Evolutionary conservation across 306 rosid genomes (phyloP).

Genomic region (Quercus mongolica): DNA sequence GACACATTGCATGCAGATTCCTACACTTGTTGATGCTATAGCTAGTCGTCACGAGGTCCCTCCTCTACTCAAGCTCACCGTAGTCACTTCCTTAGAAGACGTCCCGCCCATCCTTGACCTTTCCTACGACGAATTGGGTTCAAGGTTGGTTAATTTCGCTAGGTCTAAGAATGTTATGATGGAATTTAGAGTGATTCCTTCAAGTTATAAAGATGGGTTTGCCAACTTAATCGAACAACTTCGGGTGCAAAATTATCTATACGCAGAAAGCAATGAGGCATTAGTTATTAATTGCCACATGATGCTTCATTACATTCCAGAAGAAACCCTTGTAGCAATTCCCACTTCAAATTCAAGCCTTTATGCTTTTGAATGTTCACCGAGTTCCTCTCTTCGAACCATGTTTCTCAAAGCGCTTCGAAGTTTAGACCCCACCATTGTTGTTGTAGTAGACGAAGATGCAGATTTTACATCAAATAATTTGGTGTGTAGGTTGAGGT

Average conservation of each 20-base stretch:
- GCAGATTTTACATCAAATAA: constrained; percentile 70
- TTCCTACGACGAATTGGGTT: constrained; percentile 70
- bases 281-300: constrained; percentile 81
- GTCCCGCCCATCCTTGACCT: constrained; percentile 71
- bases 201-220: constrained; percentile 61
- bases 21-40: constrained; percentile 80
- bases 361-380: background rate
- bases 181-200: constrained; percentile 66
- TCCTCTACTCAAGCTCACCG: constrained; percentile 70
- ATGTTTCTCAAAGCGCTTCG: constrained; percentile 66
- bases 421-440: constrained; percentile 63
- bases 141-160: constrained; percentile 68
- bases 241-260: constrained; percentile 55
- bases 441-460: constrained; percentile 75
- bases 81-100: constrained; percentile 31
- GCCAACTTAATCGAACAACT: constrained; percentile 61
- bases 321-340: constrained; percentile 39
- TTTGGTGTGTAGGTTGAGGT: constrained; percentile 56
- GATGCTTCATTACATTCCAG: constrained; percentile 88
- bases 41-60: constrained; percentile 63
- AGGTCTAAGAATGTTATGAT: constrained; percentile 53
- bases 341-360: constrained; percentile 4
- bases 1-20: constrained; percentile 97
- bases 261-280: constrained; percentile 47
- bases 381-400: constrained; percentile 39